A percentile compares a stretch with the other conserved stretches of the same genome.
phyloP scores from a whole-genome alignment of 148 eudicot species.

The Dianthus caryophyllus region DNA sequence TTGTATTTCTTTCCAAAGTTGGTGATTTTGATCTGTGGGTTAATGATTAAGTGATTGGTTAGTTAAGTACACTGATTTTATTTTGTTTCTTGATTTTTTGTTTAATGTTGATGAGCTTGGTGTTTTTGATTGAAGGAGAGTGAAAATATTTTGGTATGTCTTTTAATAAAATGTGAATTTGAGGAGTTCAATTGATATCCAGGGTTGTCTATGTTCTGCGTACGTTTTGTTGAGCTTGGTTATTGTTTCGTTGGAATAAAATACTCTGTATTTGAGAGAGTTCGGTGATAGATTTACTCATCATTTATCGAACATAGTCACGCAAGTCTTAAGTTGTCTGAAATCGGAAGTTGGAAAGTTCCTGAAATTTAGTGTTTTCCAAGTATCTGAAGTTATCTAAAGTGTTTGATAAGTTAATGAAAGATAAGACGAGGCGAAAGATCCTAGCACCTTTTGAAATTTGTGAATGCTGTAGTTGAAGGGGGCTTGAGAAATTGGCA shows the following conservation, averaged over 20 bases:
- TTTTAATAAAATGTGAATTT: not conserved
- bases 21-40: not conserved
- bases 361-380: too few species aligned
- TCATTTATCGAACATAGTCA: too few species aligned
- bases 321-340: too few species aligned
- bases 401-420: too few species aligned
- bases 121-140: slow-evolving; percentile 1
- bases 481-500: too few species aligned
- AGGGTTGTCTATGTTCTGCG: not conserved
- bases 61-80: not conserved
- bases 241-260: not conserved
- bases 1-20: not conserved
- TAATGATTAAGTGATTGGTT: not conserved
- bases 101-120: not conserved
- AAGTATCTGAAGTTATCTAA: too few species aligned
- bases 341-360: too few species aligned
- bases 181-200: not conserved
- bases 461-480: too few species aligned
- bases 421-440: too few species aligned
- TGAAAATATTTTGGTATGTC: not conserved
- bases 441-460: too few species aligned
- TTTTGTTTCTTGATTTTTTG: not conserved
- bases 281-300: too few species aligned
- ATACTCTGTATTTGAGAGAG: too few species aligned
- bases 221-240: not conserved